Evolutionary conservation across 2,329 filamentous ascomycete genomes (phyloP).

Genomic region (Fusarium verticillioides): DNA sequence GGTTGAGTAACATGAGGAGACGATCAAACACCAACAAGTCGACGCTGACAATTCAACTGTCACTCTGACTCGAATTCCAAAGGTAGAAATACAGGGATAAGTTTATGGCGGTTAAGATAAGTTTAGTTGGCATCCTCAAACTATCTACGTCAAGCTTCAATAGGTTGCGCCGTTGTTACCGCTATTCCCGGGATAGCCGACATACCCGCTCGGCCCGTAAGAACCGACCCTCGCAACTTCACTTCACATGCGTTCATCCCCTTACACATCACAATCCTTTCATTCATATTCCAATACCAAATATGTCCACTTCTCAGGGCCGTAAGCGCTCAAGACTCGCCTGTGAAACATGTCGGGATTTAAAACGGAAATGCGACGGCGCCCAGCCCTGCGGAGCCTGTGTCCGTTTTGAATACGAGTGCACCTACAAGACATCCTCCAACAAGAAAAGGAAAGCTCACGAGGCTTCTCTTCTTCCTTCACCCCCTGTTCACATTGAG

Average conservation of each 20-base stretch:
- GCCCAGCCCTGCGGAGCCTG: slow-evolving; percentile 64
- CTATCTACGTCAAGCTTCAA: not conserved
- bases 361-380: slow-evolving; percentile 68
- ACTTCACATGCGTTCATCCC: not conserved
- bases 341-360: slow-evolving; percentile 63
- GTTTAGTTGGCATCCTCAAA: not conserved
- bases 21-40: rapidly evolving
- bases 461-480: not conserved
- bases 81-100: not conserved
- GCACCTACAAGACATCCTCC: slow-evolving; percentile 54
- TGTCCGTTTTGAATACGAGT: slow-evolving; percentile 63
- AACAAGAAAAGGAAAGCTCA: slow-evolving; percentile 22
- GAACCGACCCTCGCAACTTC: slow-evolving; percentile 9
- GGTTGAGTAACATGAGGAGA: not conserved
- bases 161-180: not conserved
- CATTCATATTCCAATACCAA: not conserved
- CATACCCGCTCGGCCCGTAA: slow-evolving; percentile 25
- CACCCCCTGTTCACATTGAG: slow-evolving; percentile 2
- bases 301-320: slow-evolving; percentile 36
- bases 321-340: slow-evolving; percentile 56
- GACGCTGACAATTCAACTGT: not conserved
- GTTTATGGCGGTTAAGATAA: too few species aligned
- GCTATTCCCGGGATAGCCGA: slow-evolving; percentile 14
- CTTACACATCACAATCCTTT: not conserved
- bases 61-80: rapidly evolving